These are phyloP conservation scores for Kuraishia capsulata DNA, from an alignment of 805 yeast species.

Conservation along the genomic window DNA sequence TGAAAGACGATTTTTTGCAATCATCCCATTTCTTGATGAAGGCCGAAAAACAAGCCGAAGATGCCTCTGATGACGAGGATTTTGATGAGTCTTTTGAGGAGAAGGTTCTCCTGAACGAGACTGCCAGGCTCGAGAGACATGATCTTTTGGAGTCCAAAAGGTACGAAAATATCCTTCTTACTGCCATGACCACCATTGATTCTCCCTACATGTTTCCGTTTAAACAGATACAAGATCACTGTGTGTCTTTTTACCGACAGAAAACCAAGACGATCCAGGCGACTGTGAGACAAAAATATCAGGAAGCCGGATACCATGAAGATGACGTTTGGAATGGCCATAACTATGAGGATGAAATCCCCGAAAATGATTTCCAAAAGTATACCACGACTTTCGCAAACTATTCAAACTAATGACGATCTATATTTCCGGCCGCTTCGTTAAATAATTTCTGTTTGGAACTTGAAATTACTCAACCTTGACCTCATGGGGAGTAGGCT, in stretches of 20 bases:
- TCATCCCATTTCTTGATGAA: background rate
- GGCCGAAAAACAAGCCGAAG: background rate
- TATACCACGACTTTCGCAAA: background rate
- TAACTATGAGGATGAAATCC: background rate
- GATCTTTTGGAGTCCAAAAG: slow-evolving; percentile 15
- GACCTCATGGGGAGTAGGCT: slow-evolving; percentile 9
- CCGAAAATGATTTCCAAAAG: background rate
- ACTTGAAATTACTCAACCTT: no score
- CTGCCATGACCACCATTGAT: slow-evolving; percentile 11
- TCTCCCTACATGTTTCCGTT: slow-evolving; percentile 5
- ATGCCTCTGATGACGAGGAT: background rate
- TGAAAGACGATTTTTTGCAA: background rate
- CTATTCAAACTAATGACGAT: background rate
- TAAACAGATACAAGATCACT: background rate
- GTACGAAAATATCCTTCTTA: slow-evolving; percentile 16
- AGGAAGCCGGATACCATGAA: background rate
- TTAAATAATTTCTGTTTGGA: no score
- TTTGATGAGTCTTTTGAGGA: slow-evolving; percentile 2
- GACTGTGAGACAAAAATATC: background rate
- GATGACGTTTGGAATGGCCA: background rate
- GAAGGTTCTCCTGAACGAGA: slow-evolving; percentile 12
- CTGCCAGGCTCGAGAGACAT: slow-evolving; percentile 12
- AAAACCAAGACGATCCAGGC: no score
- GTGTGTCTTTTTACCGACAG: background rate
- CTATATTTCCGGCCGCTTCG: background rate